Evolutionary conservation across 257 asterid species (phyloP), one percentile per base, ranked within the genome.

Genomic region (Fraxinus cuspidata): DNA sequence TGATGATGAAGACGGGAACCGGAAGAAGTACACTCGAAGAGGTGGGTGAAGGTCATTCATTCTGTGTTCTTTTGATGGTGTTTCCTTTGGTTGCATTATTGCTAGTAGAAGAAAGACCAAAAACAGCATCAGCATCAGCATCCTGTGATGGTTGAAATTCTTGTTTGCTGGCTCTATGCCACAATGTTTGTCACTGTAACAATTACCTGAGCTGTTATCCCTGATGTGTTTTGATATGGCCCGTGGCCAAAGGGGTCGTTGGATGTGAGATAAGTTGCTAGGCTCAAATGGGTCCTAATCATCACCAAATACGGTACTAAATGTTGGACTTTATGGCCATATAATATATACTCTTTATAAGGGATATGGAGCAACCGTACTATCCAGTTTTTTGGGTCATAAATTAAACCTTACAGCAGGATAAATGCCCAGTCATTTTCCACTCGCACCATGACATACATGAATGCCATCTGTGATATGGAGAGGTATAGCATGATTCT

Each of bases 1-100:
- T 29, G 98, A 94, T 75, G 98, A 94, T 83, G 99, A 94, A 83
- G 99, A 94, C 83, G 93, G 82, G 11, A 93, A 89, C 80, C 80
- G 79, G 84, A 91, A 85, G 77, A 94, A 94, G 85, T 94, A 94
- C 89, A 82, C 98, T 8, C 85, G 88, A 82, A 89, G 99, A 87
- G 99, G 99, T 91, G 77, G 75, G 88, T 63, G 75, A 53, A 31
- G 35, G 18, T 25, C 5, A 71, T 51, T 79, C 78, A 21, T 63
- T 38, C 25, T 49, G 42, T 67, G 23, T 11, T 66, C n/a, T 12
- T 25, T 37, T 38, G 23, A 9, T 18, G 34, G 9, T 60, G 3
- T 32, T 23, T 28, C 53, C 68, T 73, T 38, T 49, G 32, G 76
- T 77, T 47, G 28, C 71, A 4, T 19, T 77, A 42, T 47, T 73